phyloP scores from a whole-genome alignment of 2,329 filamentous ascomycete genomes.

The Daldinia sp. region DNA sequence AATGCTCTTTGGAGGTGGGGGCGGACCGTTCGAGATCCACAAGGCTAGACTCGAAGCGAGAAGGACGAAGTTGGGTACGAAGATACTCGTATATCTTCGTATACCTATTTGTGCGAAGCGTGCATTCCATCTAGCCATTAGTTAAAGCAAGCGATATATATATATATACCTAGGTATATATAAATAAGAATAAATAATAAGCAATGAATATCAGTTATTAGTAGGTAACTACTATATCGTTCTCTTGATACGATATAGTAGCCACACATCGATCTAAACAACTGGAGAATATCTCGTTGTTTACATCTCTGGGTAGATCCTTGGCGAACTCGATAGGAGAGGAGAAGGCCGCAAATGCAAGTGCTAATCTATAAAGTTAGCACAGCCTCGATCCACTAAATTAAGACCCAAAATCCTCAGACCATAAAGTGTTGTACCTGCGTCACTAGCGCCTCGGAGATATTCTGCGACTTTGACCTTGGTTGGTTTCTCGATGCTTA shows the following conservation, averaged over 20 bases:
- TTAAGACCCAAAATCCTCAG: neutral
- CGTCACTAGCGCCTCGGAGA: constrained; percentile 33
- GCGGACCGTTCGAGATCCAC: constrained; percentile 33
- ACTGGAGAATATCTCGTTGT: neutral
- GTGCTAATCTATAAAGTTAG: neutral
- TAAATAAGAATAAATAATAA: no score
- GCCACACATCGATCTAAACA: neutral
- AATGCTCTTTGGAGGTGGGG: constrained; percentile 23
- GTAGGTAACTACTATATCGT: neutral
- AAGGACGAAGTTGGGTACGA: neutral
- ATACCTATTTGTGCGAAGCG: neutral
- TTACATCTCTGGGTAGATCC: neutral
- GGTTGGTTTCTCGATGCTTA: constrained; percentile 19
- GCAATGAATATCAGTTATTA: no score
- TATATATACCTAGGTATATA: neutral
- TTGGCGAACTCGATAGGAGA: neutral
- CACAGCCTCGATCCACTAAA: neutral
- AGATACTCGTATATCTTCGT: constrained; percentile 1
- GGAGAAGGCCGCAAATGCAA: neutral
- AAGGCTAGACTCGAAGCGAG: constrained; percentile 28
- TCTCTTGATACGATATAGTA: neutral
- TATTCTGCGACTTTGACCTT: constrained; percentile 29
- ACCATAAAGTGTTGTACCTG: constrained; percentile 18
- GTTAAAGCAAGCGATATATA: neutral
- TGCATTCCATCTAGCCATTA: neutral